These are phyloP conservation scores for Tricholoma matsutake DNA, from an alignment of 768 basidiomycete genomes.

Conservation along the genomic window DNA sequence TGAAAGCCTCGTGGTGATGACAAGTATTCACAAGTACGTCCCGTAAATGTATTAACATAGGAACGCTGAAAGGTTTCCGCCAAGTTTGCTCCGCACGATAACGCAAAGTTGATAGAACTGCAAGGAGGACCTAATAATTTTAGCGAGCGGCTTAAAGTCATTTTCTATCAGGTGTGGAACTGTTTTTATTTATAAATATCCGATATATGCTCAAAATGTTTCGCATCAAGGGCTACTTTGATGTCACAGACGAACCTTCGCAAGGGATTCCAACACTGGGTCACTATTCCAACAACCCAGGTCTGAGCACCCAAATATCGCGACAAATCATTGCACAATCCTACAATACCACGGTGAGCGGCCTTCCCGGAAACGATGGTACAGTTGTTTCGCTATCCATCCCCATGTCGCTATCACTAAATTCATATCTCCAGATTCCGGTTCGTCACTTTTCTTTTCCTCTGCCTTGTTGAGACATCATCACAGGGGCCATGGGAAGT, in stretches of 20 bases:
- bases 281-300: conserved; percentile 62
- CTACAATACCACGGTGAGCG: conserved; percentile 54
- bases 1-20: background rate
- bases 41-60: background rate
- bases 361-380: conserved; percentile 68
- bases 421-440: conserved; percentile 17
- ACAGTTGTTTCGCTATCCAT: conserved; percentile 9
- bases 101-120: conserved; percentile 54
- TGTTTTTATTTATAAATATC: background rate
- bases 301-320: conserved; percentile 53
- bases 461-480: background rate
- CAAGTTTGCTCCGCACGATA: conserved; percentile 66
- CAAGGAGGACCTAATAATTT: conserved; percentile 58
- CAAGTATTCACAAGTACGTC: conserved; percentile 52
- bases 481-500: conserved; percentile 58
- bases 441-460: background rate
- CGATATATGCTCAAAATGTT: background rate
- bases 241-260: conserved; percentile 55
- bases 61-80: background rate
- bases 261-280: conserved; percentile 72
- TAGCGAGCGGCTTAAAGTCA: conserved; percentile 51
- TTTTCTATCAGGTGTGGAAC: conserved; percentile 46
- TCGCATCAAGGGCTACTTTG: conserved; percentile 45
- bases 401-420: background rate
- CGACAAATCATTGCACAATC: conserved; percentile 52